Conservation (phyloP, 2,329 filamentous ascomycete species). For the Aspergillus ustus region DNA sequence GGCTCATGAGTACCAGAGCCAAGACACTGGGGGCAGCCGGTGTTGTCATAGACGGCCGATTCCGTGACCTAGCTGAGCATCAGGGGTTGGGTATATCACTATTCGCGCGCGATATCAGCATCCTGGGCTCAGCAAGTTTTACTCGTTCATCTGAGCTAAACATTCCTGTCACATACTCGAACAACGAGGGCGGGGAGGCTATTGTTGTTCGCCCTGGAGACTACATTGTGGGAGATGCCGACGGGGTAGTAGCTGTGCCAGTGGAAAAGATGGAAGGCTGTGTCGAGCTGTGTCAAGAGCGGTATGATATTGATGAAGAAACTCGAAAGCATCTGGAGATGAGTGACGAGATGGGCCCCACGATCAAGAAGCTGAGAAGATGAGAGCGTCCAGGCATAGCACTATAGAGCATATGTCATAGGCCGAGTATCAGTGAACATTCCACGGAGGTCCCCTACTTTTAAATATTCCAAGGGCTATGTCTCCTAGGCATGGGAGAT, state of each 20-base stretch:
- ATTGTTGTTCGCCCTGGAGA: constrained; percentile 40
- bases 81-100: constrained; percentile 33
- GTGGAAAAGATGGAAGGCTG: constrained; percentile 34
- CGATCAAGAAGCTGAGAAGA: constrained; percentile 41
- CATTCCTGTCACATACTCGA: constrained; percentile 37
- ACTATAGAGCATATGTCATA: neutral
- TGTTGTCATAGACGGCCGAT: constrained; percentile 45
- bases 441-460: too few relatives aligned
- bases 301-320: constrained; percentile 42
- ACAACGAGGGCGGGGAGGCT: constrained; percentile 24
- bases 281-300: constrained; percentile 37
- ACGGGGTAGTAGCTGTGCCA: constrained; percentile 33
- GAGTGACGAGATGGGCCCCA: constrained; percentile 41
- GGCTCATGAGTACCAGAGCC: constrained; percentile 44
- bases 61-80: constrained; percentile 43
- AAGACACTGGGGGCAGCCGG: constrained; percentile 41
- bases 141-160: constrained; percentile 41
- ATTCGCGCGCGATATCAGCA: constrained; percentile 39
- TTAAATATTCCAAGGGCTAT: too few relatives aligned
- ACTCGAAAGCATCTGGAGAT: constrained; percentile 35
- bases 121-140: constrained; percentile 41
- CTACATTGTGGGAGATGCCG: constrained; percentile 40
- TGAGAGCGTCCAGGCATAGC: constrained; percentile 10
- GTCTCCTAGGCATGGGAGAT: too few relatives aligned
- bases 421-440: too few relatives aligned